Evolutionary conservation across 2,329 filamentous ascomycete species (phyloP), one percentile per base, ranked within the genome.

Genomic region (Apiospora aurea): DNA sequence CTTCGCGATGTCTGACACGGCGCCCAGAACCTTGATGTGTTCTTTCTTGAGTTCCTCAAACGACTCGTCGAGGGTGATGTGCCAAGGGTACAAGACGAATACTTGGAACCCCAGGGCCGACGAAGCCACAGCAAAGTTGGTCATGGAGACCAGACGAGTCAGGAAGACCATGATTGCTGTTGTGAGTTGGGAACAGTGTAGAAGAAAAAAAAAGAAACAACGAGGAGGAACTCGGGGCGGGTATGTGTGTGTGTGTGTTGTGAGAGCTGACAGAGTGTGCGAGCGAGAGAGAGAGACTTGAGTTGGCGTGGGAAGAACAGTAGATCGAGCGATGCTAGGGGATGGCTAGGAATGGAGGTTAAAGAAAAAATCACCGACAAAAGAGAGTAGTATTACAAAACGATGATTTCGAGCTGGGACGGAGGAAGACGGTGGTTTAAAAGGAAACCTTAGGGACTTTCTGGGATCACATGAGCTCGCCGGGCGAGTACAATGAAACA

Each of bases 61-160:
- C 73, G 89, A 87, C 26, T 87, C 85, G 74, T 92, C 89, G 8
- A 93, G 82, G 77, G 91, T 84, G 76, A 91, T 87, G 80, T 93
- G 91, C 91, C 91, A 93, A 1, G 91, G 91, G 80, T 93, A 93
- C 14, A 93, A 84, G 51, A 93, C 91, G 75, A 89, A 90, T 69
- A 92, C 89, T 81, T 93, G 91, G 80, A 93, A 93, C 47, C 84
- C 84, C 46, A 93, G 84, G 0, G 91, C 91, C 4, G 90, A 91
- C 43, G 86, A 87, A 70, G 90, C 91, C 73, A 93, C 89, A 74
- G 87, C 78, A 78, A 93, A 93, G 82, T 93, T 92, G 73, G 89
- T 90, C 73, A 91, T 75, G 14, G 89, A 91, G 74, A 92, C 83
- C 69, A 80, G 76, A 69, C 85, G 83, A 16, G 85, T 86, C 75